Evolutionary conservation across 371 early-diverging fungal species (phyloP).

Genomic region (Smittium mucronatum): DNA sequence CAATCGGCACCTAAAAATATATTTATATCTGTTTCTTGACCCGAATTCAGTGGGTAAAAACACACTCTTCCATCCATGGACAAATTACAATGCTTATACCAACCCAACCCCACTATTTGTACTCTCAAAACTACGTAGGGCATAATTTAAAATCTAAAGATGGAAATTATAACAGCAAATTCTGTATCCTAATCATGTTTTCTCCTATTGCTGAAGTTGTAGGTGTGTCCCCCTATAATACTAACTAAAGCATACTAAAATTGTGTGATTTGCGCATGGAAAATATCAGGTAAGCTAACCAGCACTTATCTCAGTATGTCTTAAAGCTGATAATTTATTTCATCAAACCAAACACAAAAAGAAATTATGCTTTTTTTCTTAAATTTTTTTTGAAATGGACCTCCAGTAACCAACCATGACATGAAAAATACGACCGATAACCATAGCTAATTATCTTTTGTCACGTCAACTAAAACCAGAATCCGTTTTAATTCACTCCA

Average conservation of each 20-base stretch:
- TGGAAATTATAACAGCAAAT: background rate
- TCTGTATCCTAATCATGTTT: background rate
- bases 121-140: background rate
- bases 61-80: background rate
- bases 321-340: background rate
- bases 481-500: constrained; percentile 2
- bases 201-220: background rate
- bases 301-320: background rate
- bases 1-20: background rate
- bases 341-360: background rate
- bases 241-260: background rate
- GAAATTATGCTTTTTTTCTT: background rate
- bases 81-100: background rate
- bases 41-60: background rate
- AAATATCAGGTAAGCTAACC: background rate
- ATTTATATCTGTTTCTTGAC: background rate
- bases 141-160: background rate
- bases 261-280: background rate
- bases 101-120: background rate
- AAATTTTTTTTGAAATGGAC: background rate
- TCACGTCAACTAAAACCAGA: constrained; percentile 3
- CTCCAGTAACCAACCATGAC: background rate
- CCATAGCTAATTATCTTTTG: background rate
- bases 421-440: constrained; percentile 1
- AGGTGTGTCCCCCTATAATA: background rate